Evolutionary conservation across 768 basidiomycete species (phyloP).

Genomic region (Hygrophoropsis aurantiaca): DNA sequence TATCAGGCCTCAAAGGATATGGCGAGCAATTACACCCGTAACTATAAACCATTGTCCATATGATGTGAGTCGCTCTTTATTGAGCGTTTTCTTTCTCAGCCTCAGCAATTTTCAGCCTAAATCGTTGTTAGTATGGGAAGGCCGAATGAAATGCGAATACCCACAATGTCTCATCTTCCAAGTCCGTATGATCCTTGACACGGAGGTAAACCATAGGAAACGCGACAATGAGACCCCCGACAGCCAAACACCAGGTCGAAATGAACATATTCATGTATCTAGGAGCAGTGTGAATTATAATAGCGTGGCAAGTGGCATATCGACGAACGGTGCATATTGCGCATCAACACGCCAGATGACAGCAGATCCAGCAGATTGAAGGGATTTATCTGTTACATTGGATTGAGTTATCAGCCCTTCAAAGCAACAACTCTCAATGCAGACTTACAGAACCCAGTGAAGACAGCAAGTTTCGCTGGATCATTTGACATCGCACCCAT

Average conservation of each 20-base stretch:
- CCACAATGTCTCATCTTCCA: conserved; percentile 54
- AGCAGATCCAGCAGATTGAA: conserved; percentile 71
- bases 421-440: too few species aligned
- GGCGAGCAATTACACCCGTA: background rate
- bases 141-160: conserved; percentile 16
- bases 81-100: background rate
- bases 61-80: background rate
- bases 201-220: conserved; percentile 68
- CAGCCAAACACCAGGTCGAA: conserved; percentile 65
- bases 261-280: conserved; percentile 66
- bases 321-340: conserved; percentile 53
- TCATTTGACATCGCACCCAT: conserved; percentile 45
- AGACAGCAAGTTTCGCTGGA: conserved; percentile 44
- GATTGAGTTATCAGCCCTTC: conserved; percentile 1
- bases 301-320: conserved; percentile 6
- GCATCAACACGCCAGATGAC: conserved; percentile 66
- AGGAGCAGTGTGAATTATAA: background rate
- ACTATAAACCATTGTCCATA: background rate
- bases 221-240: conserved; percentile 58
- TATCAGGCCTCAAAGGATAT: too few species aligned
- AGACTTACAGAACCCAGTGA: conserved; percentile 44
- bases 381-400: conserved; percentile 58
- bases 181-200: conserved; percentile 53
- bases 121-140: background rate
- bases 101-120: background rate